Evolutionary conservation across 768 basidiomycete species (phyloP).

Genomic region (Mycena leptocephala): DNA sequence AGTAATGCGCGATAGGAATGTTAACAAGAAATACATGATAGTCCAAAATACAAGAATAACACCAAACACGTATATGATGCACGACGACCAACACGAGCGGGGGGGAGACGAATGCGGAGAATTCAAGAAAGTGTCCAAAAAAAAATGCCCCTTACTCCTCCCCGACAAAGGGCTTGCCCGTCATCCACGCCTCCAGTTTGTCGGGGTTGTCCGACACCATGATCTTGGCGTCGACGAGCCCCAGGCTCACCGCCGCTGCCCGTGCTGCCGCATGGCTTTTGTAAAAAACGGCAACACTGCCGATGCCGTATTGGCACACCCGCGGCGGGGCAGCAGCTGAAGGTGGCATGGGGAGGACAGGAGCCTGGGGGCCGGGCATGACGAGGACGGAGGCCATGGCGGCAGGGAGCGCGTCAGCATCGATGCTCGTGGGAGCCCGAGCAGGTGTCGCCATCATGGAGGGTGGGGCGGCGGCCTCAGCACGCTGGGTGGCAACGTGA

Average conservation of each 20-base stretch:
- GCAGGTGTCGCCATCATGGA: too few relatives aligned
- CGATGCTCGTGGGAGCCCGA: too few relatives aligned
- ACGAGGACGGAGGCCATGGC: too few relatives aligned
- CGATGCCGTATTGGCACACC: neutral
- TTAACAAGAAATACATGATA: too few relatives aligned
- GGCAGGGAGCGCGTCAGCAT: too few relatives aligned
- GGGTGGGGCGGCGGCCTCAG: too few relatives aligned
- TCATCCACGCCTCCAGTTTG: slow-evolving; percentile 15
- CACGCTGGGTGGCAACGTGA: too few relatives aligned
- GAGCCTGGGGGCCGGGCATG: neutral
- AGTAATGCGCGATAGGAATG: too few relatives aligned
- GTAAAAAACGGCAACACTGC: neutral
- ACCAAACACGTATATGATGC: too few relatives aligned
- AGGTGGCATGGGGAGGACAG: neutral
- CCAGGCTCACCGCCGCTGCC: neutral
- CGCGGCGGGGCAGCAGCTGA: neutral
- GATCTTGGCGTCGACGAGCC: neutral
- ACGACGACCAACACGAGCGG: neutral
- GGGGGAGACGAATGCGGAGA: neutral
- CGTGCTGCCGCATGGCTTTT: neutral
- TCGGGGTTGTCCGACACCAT: neutral
- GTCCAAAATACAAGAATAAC: too few relatives aligned
- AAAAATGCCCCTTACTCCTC: neutral
- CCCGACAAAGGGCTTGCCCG: neutral
- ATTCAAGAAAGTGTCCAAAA: neutral